Evolutionary conservation across 371 early-diverging fungal genomes (phyloP), one percentile per base, ranked within the genome.

Genomic region (Nematocida sp.): DNA sequence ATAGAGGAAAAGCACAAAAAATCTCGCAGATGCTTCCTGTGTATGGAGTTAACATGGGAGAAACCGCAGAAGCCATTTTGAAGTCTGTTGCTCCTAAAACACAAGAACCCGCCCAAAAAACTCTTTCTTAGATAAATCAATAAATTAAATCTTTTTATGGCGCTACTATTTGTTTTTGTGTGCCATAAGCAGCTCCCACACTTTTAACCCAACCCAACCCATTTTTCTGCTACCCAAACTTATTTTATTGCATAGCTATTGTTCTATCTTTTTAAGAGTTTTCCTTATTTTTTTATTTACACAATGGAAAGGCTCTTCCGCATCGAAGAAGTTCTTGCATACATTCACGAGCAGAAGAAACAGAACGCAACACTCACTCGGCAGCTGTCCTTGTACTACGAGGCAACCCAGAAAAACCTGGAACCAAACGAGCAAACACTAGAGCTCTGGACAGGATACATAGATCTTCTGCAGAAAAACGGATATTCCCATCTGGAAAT

Each of bases 361-460:
- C 26, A 50, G 28, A 61, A 61, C 25, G 75, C 67, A 63, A 69
- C 65, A n/a, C 54, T 57, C 26, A 80, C 81, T 20, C 53, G 59
- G 38, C 59, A 55, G 55, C 79, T 80, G 25, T 65, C 79, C 1
- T 55, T 79, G 60, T 79, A 79, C 56, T 79, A 65, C 56, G 66
- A 79, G 42, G 81, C 81, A 36, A 80, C 81, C 26, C 79, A 79
- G 51, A 80, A 80, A 38, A 76, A 76, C 36, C 65, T 80, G 20
- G 76, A 57, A 11, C 45, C 56, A 25, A 66, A 53, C 38, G 50
- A 48, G 23, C 47, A 65, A 23, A 76, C 64, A 1, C 65, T 80
- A n/a, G 30, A 47, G 1, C 38, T 80, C 33, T 80, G 81, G 81
- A 38, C 55, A 30, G 77, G 66, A 7, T 80, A 80, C 39, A 80